Percentiles rank a stretch among this genome's conserved stretches.
phyloP scores from a whole-genome alignment of 2,329 filamentous ascomycete species.

The Pseudomassariella vexata region DNA sequence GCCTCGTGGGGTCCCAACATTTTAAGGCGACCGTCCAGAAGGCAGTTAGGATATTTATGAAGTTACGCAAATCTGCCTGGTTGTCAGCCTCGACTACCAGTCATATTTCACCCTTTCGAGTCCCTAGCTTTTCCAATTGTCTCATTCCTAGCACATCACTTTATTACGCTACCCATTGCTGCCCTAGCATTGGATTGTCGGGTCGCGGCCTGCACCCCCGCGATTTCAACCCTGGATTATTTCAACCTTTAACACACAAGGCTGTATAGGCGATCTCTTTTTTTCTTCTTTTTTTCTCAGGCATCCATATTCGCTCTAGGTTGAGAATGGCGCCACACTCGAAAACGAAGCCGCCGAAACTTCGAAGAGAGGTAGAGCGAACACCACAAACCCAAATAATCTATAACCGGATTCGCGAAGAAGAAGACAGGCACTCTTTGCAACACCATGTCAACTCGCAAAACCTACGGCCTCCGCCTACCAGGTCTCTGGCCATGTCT shows the following conservation, averaged over 20 bases:
- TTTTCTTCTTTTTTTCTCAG: too few species aligned
- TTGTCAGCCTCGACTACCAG: constrained; percentile 19
- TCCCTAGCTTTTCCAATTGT: not conserved
- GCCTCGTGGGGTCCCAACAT: too few species aligned
- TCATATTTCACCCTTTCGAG: not conserved
- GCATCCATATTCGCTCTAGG: too few species aligned
- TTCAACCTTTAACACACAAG: too few species aligned
- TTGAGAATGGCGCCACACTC: too few species aligned
- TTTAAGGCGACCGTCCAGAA: too few species aligned
- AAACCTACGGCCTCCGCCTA: constrained; percentile 11
- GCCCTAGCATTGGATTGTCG: not conserved
- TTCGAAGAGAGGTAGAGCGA: constrained; percentile 14
- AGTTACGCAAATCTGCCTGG: constrained; percentile 14
- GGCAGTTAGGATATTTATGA: too few species aligned
- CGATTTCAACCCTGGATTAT: too few species aligned
- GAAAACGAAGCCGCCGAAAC: constrained; percentile 10
- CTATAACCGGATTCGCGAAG: constrained; percentile 21
- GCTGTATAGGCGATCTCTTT: too few species aligned
- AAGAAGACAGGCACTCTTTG: constrained; percentile 13
- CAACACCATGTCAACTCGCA: constrained; percentile 16
- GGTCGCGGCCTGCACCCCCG: constrained; percentile 1
- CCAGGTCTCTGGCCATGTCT: constrained; percentile 3
- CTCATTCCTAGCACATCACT: too few species aligned
- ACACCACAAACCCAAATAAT: constrained; percentile 17
- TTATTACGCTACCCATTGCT: too few species aligned